Conservation (phyloP, 2,329 filamentous ascomycete genomes). For the Didymella glomerata region DNA sequence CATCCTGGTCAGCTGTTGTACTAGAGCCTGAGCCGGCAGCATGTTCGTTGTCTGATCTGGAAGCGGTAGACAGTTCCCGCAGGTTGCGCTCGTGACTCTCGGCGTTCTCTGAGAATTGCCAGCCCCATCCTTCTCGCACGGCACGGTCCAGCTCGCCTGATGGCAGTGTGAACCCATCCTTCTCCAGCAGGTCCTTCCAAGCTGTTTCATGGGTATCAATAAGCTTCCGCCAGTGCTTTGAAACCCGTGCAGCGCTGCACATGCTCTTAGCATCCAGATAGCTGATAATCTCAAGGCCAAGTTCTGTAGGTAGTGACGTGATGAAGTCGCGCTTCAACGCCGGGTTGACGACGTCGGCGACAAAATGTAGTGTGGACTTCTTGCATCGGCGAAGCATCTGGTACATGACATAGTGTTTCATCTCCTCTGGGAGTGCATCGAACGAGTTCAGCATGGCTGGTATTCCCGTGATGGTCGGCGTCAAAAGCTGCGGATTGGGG, state of each 20-base stretch:
- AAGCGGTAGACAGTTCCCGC: slow-evolving; percentile 61
- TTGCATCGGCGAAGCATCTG: slow-evolving; percentile 89
- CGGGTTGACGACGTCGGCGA: slow-evolving; percentile 91
- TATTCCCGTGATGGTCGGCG: slow-evolving; percentile 72
- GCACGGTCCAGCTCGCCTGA: slow-evolving; percentile 85
- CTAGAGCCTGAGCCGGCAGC: slow-evolving; percentile 27
- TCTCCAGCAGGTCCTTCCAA: slow-evolving; percentile 92
- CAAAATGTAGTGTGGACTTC: slow-evolving; percentile 85
- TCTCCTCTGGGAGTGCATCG: slow-evolving; percentile 85
- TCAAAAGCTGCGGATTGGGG: slow-evolving; percentile 47
- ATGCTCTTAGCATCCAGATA: slow-evolving; percentile 87
- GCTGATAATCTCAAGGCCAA: slow-evolving; percentile 85
- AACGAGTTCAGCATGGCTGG: slow-evolving; percentile 87
- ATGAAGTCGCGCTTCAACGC: slow-evolving; percentile 95
- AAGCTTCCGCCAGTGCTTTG: slow-evolving; percentile 89
- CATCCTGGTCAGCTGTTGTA: slow-evolving; percentile 37
- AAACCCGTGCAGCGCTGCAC: slow-evolving; percentile 90
- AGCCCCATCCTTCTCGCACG: slow-evolving; percentile 93
- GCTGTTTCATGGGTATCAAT: slow-evolving; percentile 93
- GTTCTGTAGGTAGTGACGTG: slow-evolving; percentile 80
- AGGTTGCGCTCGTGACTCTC: slow-evolving; percentile 84
- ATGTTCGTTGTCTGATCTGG: slow-evolving; percentile 53
- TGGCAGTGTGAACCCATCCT: slow-evolving; percentile 80
- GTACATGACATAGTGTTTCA: slow-evolving; percentile 97
- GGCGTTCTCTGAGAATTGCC: slow-evolving; percentile 83